Base-by-base conservation (phyloP, 352 stramenopile species). In the Pythium monospermum region DNA sequence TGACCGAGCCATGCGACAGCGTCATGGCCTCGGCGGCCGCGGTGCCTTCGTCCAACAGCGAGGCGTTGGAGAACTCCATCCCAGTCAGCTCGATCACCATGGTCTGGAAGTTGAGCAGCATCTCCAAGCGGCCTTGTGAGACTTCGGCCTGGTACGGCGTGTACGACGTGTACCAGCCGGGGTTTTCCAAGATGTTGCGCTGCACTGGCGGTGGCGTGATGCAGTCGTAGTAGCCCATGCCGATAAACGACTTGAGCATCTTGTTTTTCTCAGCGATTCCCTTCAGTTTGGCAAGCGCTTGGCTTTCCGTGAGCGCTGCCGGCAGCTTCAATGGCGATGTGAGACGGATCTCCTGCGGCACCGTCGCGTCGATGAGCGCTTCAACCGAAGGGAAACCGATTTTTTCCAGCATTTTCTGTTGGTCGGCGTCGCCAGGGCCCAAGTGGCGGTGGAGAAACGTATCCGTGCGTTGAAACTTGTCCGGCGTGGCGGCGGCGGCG, bases 31-130 rank as follows among this genome's bases (percentile, higher is more conserved):
- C 97, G 0, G 96, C 93, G 8, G 95, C 95, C n/a, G 97, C 96
- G n/a, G 94, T 98, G n/a, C 84, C 94, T 68, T 99, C 97, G 68
- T 99, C 97, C 28, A 99, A 67, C 11, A 99, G 80, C 50, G 94
- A 99, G 7, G 96, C 94, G 61, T 99, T 98, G 37, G 91, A 89
- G 69, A 99, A 98, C 43, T 93, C 85, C 46, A 99, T 83, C 27
- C 96, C 96, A 22, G 96, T 98, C 28, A 99, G 76, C 60, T 98
- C 95, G 45, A 85, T 77, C 37, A 99, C 89, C 64, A 99, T 90
- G 18, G 97, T 99, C 78, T 99, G 97, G 75, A 99, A 99, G 77
- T 99, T 99, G 22, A 99, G 83, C 43, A 99, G 82, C 83, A 98
- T 98, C 78, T 99, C 94, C 4, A 99, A 76, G 23, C 97, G 92